Evolutionary conservation across 805 yeast species (phyloP), one percentile per base, ranked within the genome.

Genomic region (Myxozyma geophila): DNA sequence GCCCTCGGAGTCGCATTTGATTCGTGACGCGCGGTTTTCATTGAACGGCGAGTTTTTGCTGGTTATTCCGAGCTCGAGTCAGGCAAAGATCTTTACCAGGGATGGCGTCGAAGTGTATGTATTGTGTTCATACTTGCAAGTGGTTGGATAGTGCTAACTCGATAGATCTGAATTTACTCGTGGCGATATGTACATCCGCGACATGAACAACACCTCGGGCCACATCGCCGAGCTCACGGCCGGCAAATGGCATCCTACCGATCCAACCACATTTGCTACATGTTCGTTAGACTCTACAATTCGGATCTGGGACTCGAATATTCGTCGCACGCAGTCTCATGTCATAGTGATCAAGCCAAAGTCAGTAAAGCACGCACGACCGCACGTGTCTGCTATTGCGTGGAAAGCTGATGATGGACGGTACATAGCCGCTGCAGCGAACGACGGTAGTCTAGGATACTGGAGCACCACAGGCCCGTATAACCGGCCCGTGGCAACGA

Each of bases 141-240:
- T n/a, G n/a, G 12, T 7, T 5, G 41, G 58, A 58, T 23, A 17
- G 49, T 17, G 43, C 44, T 43, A 52, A 66, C 5, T 35, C 39
- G 13, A 5, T 37, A 57, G 70, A 35, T 69, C 60, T 0, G 73
- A 72, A 49, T 76, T 62, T 49, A 66, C 56, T 10, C 67, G 70
- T 4, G 79, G 79, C 2, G 79, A 77, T 53, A 72, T 72, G 74
- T 77, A 77, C 64, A 60, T 77, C 23, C 70, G 72, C 19, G 79
- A 77, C 48, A 67, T 76, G 70, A 68, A 69, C 53, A 74, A 75
- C 57, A 77, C 79, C 8, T 70, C 69, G 44, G 79, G 79, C 19
- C 79, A 77, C 62, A 63, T 71, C 6, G 73, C 76, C 1, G 75
- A 68, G 51, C 59, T 77, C 7, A 70, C 73, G 8, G 40, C 66